These are phyloP conservation scores for Phragmites australis DNA, from an alignment of 176 grass and related monocot species.

Conservation along the genomic window DNA sequence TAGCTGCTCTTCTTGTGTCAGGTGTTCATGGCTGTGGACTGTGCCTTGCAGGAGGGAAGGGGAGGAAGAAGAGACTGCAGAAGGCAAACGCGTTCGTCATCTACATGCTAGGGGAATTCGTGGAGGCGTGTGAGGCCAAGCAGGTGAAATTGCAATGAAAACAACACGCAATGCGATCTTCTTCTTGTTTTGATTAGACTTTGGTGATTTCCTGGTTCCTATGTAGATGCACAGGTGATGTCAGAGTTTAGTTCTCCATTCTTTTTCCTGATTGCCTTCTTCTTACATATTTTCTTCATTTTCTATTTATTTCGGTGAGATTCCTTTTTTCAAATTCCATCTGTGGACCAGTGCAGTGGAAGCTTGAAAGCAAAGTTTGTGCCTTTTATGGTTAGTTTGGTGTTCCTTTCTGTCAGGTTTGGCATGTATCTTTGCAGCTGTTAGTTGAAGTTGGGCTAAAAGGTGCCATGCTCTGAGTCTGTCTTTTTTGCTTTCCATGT, in stretches of 20 bases:
- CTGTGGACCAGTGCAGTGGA: neutral
- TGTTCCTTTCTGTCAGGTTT: constrained; percentile 44
- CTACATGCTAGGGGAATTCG: constrained; percentile 79
- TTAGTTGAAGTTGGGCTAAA: constrained; percentile 23
- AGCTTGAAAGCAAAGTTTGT: constrained; percentile 47
- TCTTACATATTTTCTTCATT: neutral
- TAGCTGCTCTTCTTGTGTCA: neutral
- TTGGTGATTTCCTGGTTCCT: too few relatives aligned
- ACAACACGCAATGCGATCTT: neutral
- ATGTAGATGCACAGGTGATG: too few relatives aligned
- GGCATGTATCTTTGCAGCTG: constrained; percentile 31
- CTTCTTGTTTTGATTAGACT: neutral
- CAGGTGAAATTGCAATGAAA: constrained; percentile 53
- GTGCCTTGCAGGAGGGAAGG: constrained; percentile 25
- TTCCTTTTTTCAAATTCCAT: neutral
- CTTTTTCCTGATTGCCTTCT: neutral
- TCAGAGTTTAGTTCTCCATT: neutral
- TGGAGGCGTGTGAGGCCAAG: constrained; percentile 71
- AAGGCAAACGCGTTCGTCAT: constrained; percentile 87
- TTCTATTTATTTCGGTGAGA: constrained; percentile 3
- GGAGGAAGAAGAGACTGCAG: constrained; percentile 66
- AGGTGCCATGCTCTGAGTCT: constrained; percentile 15
- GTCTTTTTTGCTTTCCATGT: constrained; percentile 11
- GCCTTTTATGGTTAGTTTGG: constrained; percentile 32
- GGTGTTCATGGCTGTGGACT: neutral